phyloP scores from a whole-genome alignment of 257 asterid genomes.

The Nicotiana tomentosiformis region DNA sequence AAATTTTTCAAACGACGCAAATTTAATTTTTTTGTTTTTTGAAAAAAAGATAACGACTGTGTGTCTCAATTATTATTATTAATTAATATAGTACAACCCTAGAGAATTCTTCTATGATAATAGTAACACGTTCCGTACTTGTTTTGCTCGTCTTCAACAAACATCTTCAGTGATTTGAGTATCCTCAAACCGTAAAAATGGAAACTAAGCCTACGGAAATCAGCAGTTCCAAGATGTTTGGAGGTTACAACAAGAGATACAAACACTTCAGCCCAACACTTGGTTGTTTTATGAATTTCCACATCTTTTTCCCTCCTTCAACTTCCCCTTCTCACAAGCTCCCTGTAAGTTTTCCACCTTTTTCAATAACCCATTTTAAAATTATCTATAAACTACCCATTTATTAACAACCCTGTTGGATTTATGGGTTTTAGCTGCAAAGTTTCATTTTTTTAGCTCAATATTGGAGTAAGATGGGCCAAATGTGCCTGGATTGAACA shows the following conservation, averaged over 20 bases:
- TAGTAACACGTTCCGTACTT: not conserved
- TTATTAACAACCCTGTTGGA: not conserved
- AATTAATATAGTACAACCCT: not conserved
- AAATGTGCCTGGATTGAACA: too few relatives aligned
- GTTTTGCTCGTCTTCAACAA: not conserved
- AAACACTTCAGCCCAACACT: slow-evolving; percentile 76
- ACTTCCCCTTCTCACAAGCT: slow-evolving; percentile 59
- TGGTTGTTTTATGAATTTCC: slow-evolving; percentile 87
- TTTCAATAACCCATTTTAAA: not conserved
- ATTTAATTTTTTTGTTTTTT: too few relatives aligned
- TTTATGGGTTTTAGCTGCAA: not conserved
- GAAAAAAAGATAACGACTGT: not conserved
- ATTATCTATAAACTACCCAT: not conserved
- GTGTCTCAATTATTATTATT: not conserved
- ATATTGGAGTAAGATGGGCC: too few relatives aligned
- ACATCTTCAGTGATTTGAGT: not conserved
- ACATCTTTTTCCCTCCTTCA: slow-evolving; percentile 84
- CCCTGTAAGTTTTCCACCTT: slow-evolving; percentile 43
- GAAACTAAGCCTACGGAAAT: slow-evolving; percentile 63
- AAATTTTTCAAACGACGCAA: too few relatives aligned
- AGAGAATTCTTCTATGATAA: not conserved
- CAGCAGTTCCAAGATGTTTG: slow-evolving; percentile 89
- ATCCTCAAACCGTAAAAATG: slow-evolving; percentile 28
- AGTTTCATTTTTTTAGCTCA: not conserved
- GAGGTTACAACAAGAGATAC: slow-evolving; percentile 88